Conservation (phyloP, 2,329 filamentous ascomycete species). For the Lasiodiplodia theobromae region DNA sequence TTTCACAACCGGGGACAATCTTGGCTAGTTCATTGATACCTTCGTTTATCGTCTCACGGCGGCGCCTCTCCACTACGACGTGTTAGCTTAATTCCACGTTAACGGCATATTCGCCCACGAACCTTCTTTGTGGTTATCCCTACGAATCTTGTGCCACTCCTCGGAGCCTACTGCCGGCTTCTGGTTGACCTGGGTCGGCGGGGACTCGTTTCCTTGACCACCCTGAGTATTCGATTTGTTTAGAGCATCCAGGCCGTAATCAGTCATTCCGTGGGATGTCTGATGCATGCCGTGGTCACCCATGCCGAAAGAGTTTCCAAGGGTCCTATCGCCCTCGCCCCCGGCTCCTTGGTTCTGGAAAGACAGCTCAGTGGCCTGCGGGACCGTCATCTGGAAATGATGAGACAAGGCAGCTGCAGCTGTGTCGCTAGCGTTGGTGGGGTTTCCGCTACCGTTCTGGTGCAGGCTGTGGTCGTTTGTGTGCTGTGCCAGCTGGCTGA, state of each 20-base stretch:
- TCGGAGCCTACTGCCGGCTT: slow-evolving; percentile 95
- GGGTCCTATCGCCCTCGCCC: slow-evolving; percentile 48
- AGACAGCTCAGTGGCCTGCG: slow-evolving; percentile 62
- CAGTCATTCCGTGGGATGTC: slow-evolving; percentile 44
- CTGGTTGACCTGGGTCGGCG: slow-evolving; percentile 42
- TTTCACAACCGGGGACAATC: slow-evolving; percentile 96
- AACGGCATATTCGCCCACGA: slow-evolving; percentile 40
- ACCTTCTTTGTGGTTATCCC: slow-evolving; percentile 99
- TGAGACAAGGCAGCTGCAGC: slow-evolving; percentile 62
- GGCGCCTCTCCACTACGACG: slow-evolving; percentile 83
- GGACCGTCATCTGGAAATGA: slow-evolving; percentile 64
- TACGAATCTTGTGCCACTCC: slow-evolving; percentile 96
- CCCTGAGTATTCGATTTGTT: slow-evolving; percentile 50
- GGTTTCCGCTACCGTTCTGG: slow-evolving; percentile 62
- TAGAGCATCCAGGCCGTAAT: slow-evolving; percentile 57
- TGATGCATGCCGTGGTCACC: slow-evolving; percentile 50
- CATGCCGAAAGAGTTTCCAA: slow-evolving; percentile 50
- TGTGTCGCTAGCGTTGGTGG: slow-evolving; percentile 62
- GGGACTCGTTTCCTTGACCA: slow-evolving; percentile 41
- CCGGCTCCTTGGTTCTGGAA: slow-evolving; percentile 56
- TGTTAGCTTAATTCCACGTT: slow-evolving; percentile 5
- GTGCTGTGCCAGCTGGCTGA: slow-evolving; percentile 40
- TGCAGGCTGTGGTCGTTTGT: slow-evolving; percentile 43
- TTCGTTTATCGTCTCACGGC: slow-evolving; percentile 97
- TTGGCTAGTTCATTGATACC: slow-evolving; percentile 98